Conservation (phyloP, 495 filamentous ascomycete species). For the Symbiotaphrina buchneri region DNA sequence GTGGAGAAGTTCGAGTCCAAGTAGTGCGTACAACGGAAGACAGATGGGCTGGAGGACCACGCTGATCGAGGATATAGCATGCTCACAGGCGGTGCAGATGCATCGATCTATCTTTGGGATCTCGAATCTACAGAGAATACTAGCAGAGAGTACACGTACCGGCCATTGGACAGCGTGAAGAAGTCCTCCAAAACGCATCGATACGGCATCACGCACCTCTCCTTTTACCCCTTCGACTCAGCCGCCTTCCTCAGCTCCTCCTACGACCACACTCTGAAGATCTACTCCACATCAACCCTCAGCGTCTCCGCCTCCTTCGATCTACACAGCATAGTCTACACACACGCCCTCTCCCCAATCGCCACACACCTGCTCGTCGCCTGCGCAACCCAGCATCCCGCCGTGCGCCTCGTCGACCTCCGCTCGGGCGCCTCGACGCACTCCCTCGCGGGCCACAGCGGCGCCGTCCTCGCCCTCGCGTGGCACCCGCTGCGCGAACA, state of each 20-base stretch:
- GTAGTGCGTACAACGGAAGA: neutral
- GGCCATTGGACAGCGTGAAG: neutral
- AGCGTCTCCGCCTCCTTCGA: conserved; percentile 21
- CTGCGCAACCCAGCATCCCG: conserved; percentile 59
- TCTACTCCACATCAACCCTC: conserved; percentile 46
- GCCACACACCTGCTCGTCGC: conserved; percentile 55
- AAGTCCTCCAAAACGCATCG: conserved; percentile 27
- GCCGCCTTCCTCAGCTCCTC: conserved; percentile 60
- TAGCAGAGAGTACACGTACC: neutral
- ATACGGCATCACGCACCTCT: conserved; percentile 63
- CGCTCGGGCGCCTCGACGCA: conserved; percentile 57
- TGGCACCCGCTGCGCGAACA: conserved; percentile 67
- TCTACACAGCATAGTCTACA: conserved; percentile 38
- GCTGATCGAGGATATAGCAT: too few relatives aligned
- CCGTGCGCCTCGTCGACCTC: conserved; percentile 63
- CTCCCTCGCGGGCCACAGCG: conserved; percentile 49
- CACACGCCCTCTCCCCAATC: conserved; percentile 52
- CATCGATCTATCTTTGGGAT: conserved; percentile 64
- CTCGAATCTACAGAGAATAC: conserved; percentile 29
- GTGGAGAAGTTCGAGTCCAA: conserved; percentile 44
- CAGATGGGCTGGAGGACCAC: conserved; percentile 13
- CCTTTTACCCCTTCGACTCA: conserved; percentile 74
- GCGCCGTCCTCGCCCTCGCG: conserved; percentile 44
- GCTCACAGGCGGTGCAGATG: conserved; percentile 63
- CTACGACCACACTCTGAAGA: conserved; percentile 63